Conservation (phyloP, 192 early-diverging fungal species). For the Pilaira anomala region DNA sequence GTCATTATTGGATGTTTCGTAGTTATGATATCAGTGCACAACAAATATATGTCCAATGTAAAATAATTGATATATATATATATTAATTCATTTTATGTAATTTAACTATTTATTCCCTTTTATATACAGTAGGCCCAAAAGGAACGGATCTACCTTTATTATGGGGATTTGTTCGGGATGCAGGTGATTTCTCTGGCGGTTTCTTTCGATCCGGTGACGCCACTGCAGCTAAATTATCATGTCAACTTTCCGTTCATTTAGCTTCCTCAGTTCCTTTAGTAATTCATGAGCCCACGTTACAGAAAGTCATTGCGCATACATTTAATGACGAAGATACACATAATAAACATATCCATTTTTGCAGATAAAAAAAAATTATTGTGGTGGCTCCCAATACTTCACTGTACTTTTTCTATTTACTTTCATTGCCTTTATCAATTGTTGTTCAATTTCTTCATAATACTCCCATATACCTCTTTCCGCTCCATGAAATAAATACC, state of each 20-base stretch:
- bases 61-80: not conserved
- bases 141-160: slow-evolving; percentile 9
- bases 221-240: not conserved
- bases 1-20: slow-evolving; percentile 97
- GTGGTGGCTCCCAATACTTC: too few species aligned
- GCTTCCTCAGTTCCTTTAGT: not conserved
- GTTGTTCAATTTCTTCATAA: slow-evolving; percentile 22
- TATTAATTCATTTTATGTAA: not conserved
- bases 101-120: not conserved
- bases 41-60: slow-evolving; percentile 9
- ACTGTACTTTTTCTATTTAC: too few species aligned
- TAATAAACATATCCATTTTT: not conserved
- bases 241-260: slow-evolving; percentile 1
- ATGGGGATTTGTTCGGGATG: slow-evolving; percentile 13
- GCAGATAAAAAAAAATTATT: not conserved
- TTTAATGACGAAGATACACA: slow-evolving; percentile 3
- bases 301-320: not conserved
- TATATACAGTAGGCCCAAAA: slow-evolving; percentile 1
- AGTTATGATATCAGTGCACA: slow-evolving; percentile 21
- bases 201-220: not conserved
- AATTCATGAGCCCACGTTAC: not conserved
- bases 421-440: not conserved
- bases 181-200: slow-evolving; percentile 5
- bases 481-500: slow-evolving; percentile 18
- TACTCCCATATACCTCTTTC: slow-evolving; percentile 21